Base-by-base conservation (phyloP, 768 basidiomycete genomes). In the Mycena kentingensis region DNA sequence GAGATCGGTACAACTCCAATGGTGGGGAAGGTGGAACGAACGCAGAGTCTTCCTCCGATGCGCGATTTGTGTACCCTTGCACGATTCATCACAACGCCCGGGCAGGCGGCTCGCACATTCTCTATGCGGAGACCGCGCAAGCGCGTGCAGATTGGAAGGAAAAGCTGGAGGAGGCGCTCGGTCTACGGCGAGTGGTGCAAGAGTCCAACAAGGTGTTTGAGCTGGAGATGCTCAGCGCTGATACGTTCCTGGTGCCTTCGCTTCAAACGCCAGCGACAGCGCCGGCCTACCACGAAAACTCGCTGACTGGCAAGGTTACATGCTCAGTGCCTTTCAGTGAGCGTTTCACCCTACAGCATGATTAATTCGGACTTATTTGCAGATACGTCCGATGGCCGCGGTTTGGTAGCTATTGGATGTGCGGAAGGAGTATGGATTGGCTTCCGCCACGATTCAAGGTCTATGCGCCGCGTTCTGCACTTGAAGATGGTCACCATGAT, bases 391-490 rank as follows among this genome's bases (percentile, higher is more conserved):
- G 93, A 98, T 65, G 87, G 88, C 5, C 83, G 93, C 22, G 84
- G 84, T 12, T 77, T 99, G 13, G 89, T 98, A 34, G 93, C 95
- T 0, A 86, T 98, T 60, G 97, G 95, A 7, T 97, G 94, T 68
- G 87, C 89, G 0, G 93, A 97, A 64, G 97, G 97, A 28, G 93
- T 98, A 5, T 99, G 94, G 92, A 97, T 98, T 63, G 96, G 96
- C 0, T 89, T 94, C 72, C 82, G 92, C 34, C 89, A 92, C 57
- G 90, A 96, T 68, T 87, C 94, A 2, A 76, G 80, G 65, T 94
- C 93, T 3, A 84, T 98, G 77, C 87, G 93, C 27, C 91, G 93
- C 22, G 95, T 98, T 15, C 76, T 98, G 2, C 95, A 97, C 66
- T 74, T 98, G 38, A 93, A 93, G 70, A 84, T 87, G 75, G 94